Evolutionary conservation across 2,329 filamentous ascomycete genomes (phyloP), one percentile per base, ranked within the genome.

Genomic region (Juglanconis sp.): DNA sequence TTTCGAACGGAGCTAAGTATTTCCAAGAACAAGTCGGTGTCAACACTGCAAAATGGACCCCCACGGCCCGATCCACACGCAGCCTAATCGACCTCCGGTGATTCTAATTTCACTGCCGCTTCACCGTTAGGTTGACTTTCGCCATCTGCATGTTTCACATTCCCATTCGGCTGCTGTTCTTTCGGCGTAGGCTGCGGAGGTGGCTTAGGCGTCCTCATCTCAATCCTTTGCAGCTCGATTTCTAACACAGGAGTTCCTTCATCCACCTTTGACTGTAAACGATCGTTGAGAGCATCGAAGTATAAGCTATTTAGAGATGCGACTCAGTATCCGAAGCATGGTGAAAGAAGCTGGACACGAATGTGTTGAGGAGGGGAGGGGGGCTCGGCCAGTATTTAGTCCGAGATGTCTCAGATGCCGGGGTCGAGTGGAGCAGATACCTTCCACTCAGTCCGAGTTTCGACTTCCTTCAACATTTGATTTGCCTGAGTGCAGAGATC

Each of bases 191-290:
- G n/a, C 4, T 17, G 24, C 24, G 24, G 2, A 24, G 24, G 9
- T 42, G 60, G 60, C 11, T 62, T 62, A 11, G 53, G 2, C 17
- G 30, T 40, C 17, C 50, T 60, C 44, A 78, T 80, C 67, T 87
- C 84, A 24, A 77, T 78, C 10, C 83, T 74, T 1, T 73, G 73
- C 31, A 87, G 69, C 67, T 86, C 82, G 3, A 87, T 70, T 56
- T 86, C 84, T 6, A 87, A 72, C 0, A 86, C 77, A 11, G 78
- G 73, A 3, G 76, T 80, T 2, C 77, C 80, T 53, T 72, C 68
- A 0, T 76, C 73, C 3, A 85, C 70, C 65, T 81, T 84, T 1
- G 68, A 70, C 49, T 64, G 68, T 34, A 83, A 65, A 1, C 73
- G 72, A 60, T 83, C 73, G 30, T 78, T 77, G 48, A 81, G 79